Evolutionary conservation across 1,139 yeast genomes (phyloP), one percentile per base, ranked within the genome.

Genomic region (Kurtzmaniella natalensis): DNA sequence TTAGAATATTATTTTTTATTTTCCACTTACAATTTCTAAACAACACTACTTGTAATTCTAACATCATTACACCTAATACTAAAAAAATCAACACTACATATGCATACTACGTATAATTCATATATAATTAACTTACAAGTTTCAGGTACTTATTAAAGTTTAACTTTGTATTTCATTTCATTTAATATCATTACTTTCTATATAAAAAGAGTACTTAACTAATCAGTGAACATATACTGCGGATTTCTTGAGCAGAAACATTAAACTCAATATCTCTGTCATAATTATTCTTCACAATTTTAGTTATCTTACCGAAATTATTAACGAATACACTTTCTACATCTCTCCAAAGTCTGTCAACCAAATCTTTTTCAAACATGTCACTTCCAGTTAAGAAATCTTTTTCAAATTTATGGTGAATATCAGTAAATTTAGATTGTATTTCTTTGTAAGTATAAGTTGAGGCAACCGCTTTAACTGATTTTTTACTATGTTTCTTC

Each of bases 391-490:
- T 57, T 8, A 59, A 45, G 44, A 84, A 78, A 46, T 84, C 86
- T 41, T 68, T 64, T 31, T 76, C 77, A 36, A 87, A 71, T 28
- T 78, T 74, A 36, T 62, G 63, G 36, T 75, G 72, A 24, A 86
- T 63, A 19, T 72, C 76, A 10, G 68, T 70, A 3, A 82, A 76
- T 28, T 81, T 75, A 23, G 60, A 55, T 18, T 69, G 59, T 21
- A 88, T 60, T 35, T 83, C 94, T 39, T 70, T 72, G 3, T 71
- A 55, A 9, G 83, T 77, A 47, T 78, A 79, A 3, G 70, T 69
- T 1, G 70, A 53, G 25, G 83, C 54, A 15, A 84, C 62, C 25
- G 80, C 72, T 42, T 72, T 76, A 39, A 86, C 61, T 17, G 75
- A 70, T 33, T 76, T 70, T 46, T 72, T 72, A 41, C 76, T 79